Evolutionary conservation across 805 yeast genomes (phyloP).

Genomic region (Henningerozyma blattae): DNA sequence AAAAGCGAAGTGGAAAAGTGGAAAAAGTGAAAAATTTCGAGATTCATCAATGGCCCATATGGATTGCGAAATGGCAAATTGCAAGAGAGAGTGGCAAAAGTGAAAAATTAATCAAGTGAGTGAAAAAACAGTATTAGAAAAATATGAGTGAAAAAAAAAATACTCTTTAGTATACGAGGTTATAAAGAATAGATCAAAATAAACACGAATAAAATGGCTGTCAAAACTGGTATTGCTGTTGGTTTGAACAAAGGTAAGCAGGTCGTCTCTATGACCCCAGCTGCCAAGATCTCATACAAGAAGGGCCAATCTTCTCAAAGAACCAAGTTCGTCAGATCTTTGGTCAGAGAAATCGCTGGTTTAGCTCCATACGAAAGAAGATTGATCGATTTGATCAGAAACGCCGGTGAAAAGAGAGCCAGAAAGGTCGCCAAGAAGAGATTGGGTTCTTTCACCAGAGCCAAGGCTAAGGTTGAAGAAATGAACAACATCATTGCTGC

Average conservation of each 20-base stretch:
- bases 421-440: conserved; percentile 99
- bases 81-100: too few species aligned
- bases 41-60: too few species aligned
- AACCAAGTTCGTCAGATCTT: conserved; percentile 87
- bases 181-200: too few species aligned
- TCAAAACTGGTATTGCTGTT: conserved; percentile 75
- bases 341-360: conserved; percentile 96
- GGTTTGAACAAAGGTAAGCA: conserved; percentile 99
- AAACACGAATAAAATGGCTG: conserved; percentile 11
- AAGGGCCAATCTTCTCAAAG: conserved; percentile 96
- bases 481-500: conserved; percentile 93
- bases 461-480: conserved; percentile 99
- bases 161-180: too few species aligned
- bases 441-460: conserved; percentile 99
- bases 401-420: conserved; percentile 99
- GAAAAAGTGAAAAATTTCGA: too few species aligned
- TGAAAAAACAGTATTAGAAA: too few species aligned
- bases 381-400: conserved; percentile 97
- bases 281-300: conserved; percentile 87
- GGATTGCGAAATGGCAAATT: too few species aligned
- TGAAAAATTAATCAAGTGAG: too few species aligned
- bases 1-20: too few species aligned
- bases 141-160: too few species aligned
- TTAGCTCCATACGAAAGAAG: conserved; percentile 99
- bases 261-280: conserved; percentile 73